Evolutionary conservation across 805 yeast genomes (phyloP), one percentile per base, ranked within the genome.

Genomic region (Saturnispora quitensis): DNA sequence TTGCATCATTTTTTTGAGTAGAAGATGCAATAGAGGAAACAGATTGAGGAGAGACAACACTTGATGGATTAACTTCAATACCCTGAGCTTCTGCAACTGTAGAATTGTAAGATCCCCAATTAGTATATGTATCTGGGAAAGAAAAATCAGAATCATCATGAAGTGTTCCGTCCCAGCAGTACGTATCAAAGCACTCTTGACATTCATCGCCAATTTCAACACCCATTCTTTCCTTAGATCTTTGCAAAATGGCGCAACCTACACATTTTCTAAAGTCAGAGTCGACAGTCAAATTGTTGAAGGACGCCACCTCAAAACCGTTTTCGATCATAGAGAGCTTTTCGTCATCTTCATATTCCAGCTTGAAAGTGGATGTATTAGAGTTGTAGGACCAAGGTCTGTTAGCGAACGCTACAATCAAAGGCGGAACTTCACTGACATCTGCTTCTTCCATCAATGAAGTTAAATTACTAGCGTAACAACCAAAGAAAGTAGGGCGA

Each of bases 401-500:
- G 65, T 89, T 89, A 45, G 95, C 90, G 51, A 79, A 73, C 61
- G 85, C 87, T n/a, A 89, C 79, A 40, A 89, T 74, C 52, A 88
- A 72, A 2, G 96, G 96, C 27, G 90, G 89, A 40, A 73, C 58
- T 15, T 64, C 63, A 33, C 64, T 68, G 31, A 68, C 68, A 7
- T 62, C 62, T 17, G 63, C 62, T 38, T 64, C 70, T 27, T 73
- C 70, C 43, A 72, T 63, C 54, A 83, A 70, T 15, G 66, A 69
- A 7, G 89, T 80, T 62, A 83, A 68, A 61, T 86, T 84, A 1
- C 67, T 57, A 4, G 86, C 74, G 62, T 85, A 76, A 67, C 96
- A 88, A 34, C 96, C 96, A 64, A 89, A 89, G 70, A 89, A 88
- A 0, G 84, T 74, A 48, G 96, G 95, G 54, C 69, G 75, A 9